Conservation (phyloP, 441 rosid species). For the Adansonia grandidieri region DNA sequence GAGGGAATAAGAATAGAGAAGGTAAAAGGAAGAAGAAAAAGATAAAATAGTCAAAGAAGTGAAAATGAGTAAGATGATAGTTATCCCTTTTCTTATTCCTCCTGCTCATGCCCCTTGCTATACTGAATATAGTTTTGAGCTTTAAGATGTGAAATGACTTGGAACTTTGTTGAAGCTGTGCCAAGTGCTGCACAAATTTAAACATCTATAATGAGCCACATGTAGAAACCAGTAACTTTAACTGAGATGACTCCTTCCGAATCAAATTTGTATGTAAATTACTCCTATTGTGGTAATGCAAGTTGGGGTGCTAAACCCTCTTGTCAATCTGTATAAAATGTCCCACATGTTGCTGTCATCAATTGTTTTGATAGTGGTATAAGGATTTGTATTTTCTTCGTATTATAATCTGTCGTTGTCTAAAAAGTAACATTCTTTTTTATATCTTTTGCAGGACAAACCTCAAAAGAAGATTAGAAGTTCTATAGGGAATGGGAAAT, state of each 20-base stretch:
- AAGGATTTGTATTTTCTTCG: neutral
- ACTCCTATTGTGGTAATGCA: neutral
- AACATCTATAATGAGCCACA: neutral
- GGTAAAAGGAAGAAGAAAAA: neutral
- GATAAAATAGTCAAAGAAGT: neutral
- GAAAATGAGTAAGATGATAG: neutral
- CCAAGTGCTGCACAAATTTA: conserved; percentile 5
- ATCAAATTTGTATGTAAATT: neutral
- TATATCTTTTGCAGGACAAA: neutral
- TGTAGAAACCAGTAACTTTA: neutral
- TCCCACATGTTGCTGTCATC: conserved; percentile 6
- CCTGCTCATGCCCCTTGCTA: neutral
- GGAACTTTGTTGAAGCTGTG: conserved; percentile 12
- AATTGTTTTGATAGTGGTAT: neutral
- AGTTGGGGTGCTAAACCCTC: neutral
- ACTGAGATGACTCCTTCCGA: neutral
- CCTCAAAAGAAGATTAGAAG: conserved; percentile 1
- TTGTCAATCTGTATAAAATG: conserved; percentile 5
- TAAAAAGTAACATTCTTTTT: neutral
- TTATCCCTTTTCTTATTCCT: neutral
- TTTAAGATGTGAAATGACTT: neutral
- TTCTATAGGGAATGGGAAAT: neutral
- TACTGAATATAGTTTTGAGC: neutral
- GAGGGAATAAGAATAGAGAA: neutral
- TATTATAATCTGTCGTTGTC: neutral